Percentiles rank a stretch among this genome's conserved stretches.
These are phyloP conservation scores for Lathyrus oleraceus DNA, from an alignment of 306 rosid genomes.

Conservation along the genomic window DNA sequence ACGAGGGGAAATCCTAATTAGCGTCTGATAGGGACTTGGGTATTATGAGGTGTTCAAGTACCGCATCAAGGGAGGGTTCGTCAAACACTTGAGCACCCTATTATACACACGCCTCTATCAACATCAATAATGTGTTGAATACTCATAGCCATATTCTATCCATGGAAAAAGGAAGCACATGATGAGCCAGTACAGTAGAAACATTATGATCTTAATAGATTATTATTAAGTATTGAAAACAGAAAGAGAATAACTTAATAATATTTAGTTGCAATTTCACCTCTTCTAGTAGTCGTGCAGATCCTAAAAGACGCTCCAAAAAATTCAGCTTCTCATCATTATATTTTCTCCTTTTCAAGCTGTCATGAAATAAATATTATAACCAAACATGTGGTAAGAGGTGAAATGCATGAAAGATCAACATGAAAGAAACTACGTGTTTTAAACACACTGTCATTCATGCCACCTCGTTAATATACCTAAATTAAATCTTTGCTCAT, in stretches of 20 bases:
- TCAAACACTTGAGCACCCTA: not conserved
- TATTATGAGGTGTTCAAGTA: not conserved
- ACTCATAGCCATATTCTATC: slow-evolving; percentile 4
- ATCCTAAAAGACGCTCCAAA: slow-evolving; percentile 82
- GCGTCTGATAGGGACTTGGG: not conserved
- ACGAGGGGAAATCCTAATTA: not conserved
- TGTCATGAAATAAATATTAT: slow-evolving; percentile 37
- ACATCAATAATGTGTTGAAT: not conserved
- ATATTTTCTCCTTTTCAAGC: slow-evolving; percentile 82
- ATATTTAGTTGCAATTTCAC: slow-evolving; percentile 45
- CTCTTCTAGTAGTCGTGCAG: slow-evolving; percentile 70
- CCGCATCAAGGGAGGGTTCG: not conserved
- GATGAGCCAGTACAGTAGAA: slow-evolving; percentile 16
- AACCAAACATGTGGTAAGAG: not conserved
- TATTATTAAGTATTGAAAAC: not conserved
- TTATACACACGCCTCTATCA: not conserved
- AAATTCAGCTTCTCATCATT: slow-evolving; percentile 60
- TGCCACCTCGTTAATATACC: not conserved
- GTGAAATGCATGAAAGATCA: not conserved
- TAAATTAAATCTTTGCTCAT: not conserved
- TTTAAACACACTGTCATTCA: not conserved
- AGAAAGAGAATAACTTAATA: not conserved
- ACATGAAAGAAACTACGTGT: not conserved
- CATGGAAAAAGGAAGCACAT: slow-evolving; percentile 14
- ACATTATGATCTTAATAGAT: slow-evolving; percentile 1